Evolutionary conservation across 306 rosid genomes (phyloP), one percentile per base, ranked within the genome.

Genomic region (Vigna trinervia): DNA sequence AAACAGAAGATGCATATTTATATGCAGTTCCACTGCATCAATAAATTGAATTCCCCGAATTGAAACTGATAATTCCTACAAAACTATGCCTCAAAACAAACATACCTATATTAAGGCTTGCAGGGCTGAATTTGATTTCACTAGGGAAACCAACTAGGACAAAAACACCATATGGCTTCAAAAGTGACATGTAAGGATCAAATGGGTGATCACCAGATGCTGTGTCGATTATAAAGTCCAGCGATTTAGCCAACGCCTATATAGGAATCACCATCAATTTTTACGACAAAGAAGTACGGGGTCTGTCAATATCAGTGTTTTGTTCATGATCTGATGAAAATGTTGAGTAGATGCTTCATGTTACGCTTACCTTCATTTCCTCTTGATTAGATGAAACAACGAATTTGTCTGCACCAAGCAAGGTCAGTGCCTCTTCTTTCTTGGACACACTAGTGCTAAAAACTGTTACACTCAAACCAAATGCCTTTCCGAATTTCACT

Each of bases 121-220:
- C 91, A 71, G 97, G 97, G 57, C 79, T 84, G 73, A 94, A 74
- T 81, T 92, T 94, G 78, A 92, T 83, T 87, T 90, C 90, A 74
- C 88, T 85, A 32, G 98, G 97, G 80, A 87, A 84, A 51, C 98
- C 96, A 78, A 90, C 93, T 32, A 94, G 75, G 68, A 78, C 93
- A 5, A 90, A 68, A 81, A 81, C 84, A 64, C 96, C 94, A 41
- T 52, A 70, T 41, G 84, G 80, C 89, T 92, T 94, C 86, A 94
- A 72, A 23, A 88, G 74, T 45, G 92, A 66, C 96, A 92, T 81
- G 83, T 90, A 92, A 59, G 91, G 91, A 87, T 92, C 97, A 85
- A 92, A 89, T 1, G 87, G 88, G 61, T 94, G 98, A 85, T 90
- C 91, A 76, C 98, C 98, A 41, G 96, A 92, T 28, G 97, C 94